These are phyloP conservation scores for Boletus barrowsii DNA, from an alignment of 768 basidiomycete genomes.

Conservation along the genomic window DNA sequence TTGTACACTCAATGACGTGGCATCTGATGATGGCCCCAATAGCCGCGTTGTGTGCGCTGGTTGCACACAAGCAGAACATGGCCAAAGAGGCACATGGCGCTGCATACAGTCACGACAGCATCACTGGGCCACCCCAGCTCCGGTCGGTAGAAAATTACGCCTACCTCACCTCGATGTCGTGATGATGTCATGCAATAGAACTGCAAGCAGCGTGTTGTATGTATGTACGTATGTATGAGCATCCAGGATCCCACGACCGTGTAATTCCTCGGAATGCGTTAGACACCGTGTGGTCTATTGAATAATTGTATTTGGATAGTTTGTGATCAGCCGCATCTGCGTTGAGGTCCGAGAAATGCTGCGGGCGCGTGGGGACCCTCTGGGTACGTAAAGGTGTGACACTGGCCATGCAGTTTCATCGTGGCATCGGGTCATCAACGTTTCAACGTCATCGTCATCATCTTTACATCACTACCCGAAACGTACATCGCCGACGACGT, in stretches of 20 bases:
- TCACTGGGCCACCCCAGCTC: constrained; percentile 8
- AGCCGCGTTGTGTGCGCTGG: constrained; percentile 86
- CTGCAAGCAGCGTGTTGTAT: not conserved
- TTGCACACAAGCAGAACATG: constrained; percentile 26
- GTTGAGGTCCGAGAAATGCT: not conserved
- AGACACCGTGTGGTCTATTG: not conserved
- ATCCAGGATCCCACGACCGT: not conserved
- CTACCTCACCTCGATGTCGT: constrained; percentile 21
- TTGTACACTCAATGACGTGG: not conserved
- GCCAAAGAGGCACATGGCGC: constrained; percentile 9
- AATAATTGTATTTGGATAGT: not conserved
- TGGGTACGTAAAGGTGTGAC: not conserved
- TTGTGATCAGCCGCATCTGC: not conserved
- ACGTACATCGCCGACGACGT: not conserved
- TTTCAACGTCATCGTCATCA: not conserved
- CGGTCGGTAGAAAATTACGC: constrained; percentile 9
- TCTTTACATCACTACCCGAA: constrained; percentile 3
- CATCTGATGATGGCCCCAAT: constrained; percentile 5
- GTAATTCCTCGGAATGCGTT: constrained; percentile 6
- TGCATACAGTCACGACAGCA: constrained; percentile 3
- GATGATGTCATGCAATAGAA: constrained; percentile 10
- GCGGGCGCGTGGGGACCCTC: not conserved
- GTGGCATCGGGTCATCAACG: not conserved
- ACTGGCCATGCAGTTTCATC: constrained; percentile 8
- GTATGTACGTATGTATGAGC: constrained; percentile 14